Conservation (phyloP, 495 filamentous ascomycete species). For the Halenospora varia region DNA sequence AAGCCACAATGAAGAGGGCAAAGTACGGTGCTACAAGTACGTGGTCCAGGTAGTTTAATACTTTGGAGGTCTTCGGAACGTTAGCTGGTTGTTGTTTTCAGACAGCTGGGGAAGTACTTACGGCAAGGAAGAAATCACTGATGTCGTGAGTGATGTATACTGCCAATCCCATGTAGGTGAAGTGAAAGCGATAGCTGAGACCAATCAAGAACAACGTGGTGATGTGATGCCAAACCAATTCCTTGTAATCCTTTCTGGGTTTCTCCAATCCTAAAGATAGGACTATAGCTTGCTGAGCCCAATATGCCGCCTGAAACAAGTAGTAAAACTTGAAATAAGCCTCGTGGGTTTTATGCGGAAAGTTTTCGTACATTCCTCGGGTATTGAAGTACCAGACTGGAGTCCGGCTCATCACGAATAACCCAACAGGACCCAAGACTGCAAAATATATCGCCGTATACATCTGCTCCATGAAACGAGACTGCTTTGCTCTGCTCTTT, state of each 20-base stretch:
- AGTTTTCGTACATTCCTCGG: constrained; percentile 81
- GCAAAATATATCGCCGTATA: constrained; percentile 97
- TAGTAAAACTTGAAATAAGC: constrained; percentile 96
- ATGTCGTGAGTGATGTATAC: constrained; percentile 98
- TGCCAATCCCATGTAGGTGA: constrained; percentile 94
- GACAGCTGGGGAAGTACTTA: constrained; percentile 42
- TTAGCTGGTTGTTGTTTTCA: neutral
- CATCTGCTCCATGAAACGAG: constrained; percentile 94
- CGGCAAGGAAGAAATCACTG: constrained; percentile 94
- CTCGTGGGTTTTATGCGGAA: constrained; percentile 83
- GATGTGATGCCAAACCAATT: constrained; percentile 91
- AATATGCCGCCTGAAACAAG: constrained; percentile 91
- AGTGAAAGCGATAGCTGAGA: constrained; percentile 94
- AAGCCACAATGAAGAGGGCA: constrained; percentile 73
- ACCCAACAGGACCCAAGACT: constrained; percentile 76
- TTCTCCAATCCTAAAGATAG: constrained; percentile 87
- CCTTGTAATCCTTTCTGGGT: constrained; percentile 93
- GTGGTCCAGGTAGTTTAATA: constrained; percentile 86
- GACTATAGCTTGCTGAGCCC: constrained; percentile 93
- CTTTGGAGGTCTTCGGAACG: constrained; percentile 80
- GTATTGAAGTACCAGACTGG: constrained; percentile 99
- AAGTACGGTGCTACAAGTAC: constrained; percentile 78
- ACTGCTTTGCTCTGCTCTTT: constrained; percentile 70
- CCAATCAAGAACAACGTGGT: constrained; percentile 86
- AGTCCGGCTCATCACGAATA: constrained; percentile 88